phyloP scores from a whole-genome alignment of 129 eudicot genomes.

The Kitagawia praeruptora region DNA sequence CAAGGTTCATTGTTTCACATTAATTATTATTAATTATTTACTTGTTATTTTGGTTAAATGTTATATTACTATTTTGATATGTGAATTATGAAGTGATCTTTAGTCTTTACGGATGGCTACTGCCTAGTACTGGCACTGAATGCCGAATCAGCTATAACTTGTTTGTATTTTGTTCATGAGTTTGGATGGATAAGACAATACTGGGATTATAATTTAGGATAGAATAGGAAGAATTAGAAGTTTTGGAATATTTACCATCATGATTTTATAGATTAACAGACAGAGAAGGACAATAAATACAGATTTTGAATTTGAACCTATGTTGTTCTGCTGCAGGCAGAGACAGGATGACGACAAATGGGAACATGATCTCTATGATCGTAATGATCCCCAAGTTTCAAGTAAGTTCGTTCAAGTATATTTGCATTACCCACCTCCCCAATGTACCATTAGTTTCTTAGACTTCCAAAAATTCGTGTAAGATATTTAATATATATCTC shows the following conservation, averaged over 20 bases:
- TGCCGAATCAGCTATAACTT: background rate
- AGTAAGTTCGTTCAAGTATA: slow-evolving; percentile 30
- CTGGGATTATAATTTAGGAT: background rate
- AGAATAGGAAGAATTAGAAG: background rate
- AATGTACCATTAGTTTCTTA: background rate
- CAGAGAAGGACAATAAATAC: background rate
- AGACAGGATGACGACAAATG: slow-evolving; percentile 85
- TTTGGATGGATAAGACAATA: background rate
- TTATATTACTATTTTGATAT: background rate
- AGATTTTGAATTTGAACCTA: background rate
- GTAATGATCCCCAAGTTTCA: slow-evolving; percentile 53
- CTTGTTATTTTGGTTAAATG: background rate
- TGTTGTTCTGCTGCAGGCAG: slow-evolving; percentile 46
- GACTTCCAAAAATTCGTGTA: background rate
- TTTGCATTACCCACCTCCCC: background rate
- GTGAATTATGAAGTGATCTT: background rate
- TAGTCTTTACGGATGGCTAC: background rate
- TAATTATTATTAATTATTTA: background rate
- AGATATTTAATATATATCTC: background rate
- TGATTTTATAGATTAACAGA: background rate
- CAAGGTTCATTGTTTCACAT: background rate
- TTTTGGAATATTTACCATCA: background rate
- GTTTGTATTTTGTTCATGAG: background rate
- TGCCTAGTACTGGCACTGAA: background rate
- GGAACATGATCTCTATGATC: slow-evolving; percentile 80